Conservation (phyloP, 805 yeast species). For the Metschnikowia borealis region DNA sequence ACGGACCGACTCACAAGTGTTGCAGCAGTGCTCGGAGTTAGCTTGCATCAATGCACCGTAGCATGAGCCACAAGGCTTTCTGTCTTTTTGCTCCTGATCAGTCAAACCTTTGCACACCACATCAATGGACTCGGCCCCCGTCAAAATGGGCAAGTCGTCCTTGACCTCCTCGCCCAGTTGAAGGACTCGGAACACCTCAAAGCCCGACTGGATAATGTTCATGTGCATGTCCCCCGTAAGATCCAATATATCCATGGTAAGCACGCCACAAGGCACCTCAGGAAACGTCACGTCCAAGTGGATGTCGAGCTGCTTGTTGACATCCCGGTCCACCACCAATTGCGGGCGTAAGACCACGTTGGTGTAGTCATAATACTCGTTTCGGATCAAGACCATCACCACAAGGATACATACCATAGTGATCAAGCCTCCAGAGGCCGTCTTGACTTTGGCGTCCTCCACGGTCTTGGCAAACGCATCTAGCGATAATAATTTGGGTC, state of each 20-base stretch:
- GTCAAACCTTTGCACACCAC: conserved; percentile 31
- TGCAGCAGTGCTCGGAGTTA: conserved; percentile 64
- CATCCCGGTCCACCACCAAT: conserved; percentile 82
- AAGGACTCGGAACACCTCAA: conserved; percentile 64
- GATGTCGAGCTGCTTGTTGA: conserved; percentile 70
- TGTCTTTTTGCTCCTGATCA: conserved; percentile 34
- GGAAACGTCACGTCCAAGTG: conserved; percentile 83
- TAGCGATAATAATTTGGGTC: conserved; percentile 50
- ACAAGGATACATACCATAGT: conserved; percentile 66
- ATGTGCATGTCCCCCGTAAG: conserved; percentile 79
- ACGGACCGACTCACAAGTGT: conserved; percentile 77
- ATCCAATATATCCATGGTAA: conserved; percentile 85
- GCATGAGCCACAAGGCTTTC: conserved; percentile 71
- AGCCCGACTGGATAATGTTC: conserved; percentile 67
- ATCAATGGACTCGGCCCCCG: conserved; percentile 21
- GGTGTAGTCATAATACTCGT: conserved; percentile 76
- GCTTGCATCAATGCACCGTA: conserved; percentile 62
- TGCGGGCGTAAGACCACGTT: conserved; percentile 71
- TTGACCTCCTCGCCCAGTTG: conserved; percentile 43
- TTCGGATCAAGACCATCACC: conserved; percentile 57
- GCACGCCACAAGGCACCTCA: conserved; percentile 74
- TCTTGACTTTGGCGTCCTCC: conserved; percentile 86
- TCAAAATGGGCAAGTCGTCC: conserved; percentile 25
- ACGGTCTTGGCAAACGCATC: conserved; percentile 95
- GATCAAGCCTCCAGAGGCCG: conserved; percentile 86